Conservation (phyloP, 116 monocot species). For the Posidonia oceanica region DNA sequence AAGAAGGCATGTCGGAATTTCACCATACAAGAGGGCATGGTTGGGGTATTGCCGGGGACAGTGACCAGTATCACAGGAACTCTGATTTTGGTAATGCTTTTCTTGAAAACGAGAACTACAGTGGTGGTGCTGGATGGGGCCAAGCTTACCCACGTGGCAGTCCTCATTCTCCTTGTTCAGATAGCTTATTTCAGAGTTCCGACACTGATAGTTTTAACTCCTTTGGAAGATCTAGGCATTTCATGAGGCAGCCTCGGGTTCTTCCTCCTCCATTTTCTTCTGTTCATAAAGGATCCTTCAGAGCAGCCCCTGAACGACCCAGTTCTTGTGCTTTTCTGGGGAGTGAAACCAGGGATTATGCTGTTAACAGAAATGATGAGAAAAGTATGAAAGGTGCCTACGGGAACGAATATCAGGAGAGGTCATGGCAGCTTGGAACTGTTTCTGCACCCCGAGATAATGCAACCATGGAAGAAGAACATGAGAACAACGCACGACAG, state of each 20-base stretch:
- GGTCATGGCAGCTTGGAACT: conserved; percentile 15
- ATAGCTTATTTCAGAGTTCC: conserved; percentile 35
- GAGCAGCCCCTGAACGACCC: conserved; percentile 17
- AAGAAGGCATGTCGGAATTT: conserved; percentile 24
- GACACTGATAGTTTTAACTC: conserved; percentile 51
- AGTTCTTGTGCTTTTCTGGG: conserved; percentile 24
- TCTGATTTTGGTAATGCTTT: conserved; percentile 35
- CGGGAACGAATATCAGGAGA: conserved; percentile 28
- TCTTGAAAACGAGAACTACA: conserved; percentile 47
- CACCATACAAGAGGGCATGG: conserved; percentile 26
- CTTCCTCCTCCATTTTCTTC: conserved; percentile 71
- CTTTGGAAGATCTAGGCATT: conserved; percentile 48
- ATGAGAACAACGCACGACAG: conserved; percentile 33
- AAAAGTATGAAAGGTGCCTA: conserved; percentile 19
- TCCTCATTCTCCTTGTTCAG: conserved; percentile 23
- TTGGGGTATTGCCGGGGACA: conserved; percentile 35
- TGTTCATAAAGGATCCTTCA: conserved; percentile 27
- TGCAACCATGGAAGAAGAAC: conserved; percentile 19
- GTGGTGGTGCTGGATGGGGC: conserved; percentile 52
- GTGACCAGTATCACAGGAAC: conserved; percentile 32
- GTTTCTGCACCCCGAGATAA: conserved; percentile 15
- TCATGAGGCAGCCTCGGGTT: conserved; percentile 80
- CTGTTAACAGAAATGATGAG: conserved; percentile 16
- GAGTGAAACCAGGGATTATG: conserved; percentile 16
- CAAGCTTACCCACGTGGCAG: conserved; percentile 24